Evolutionary conservation across 1,139 yeast genomes (phyloP).

Genomic region (Scheffersomyces quercinus): DNA sequence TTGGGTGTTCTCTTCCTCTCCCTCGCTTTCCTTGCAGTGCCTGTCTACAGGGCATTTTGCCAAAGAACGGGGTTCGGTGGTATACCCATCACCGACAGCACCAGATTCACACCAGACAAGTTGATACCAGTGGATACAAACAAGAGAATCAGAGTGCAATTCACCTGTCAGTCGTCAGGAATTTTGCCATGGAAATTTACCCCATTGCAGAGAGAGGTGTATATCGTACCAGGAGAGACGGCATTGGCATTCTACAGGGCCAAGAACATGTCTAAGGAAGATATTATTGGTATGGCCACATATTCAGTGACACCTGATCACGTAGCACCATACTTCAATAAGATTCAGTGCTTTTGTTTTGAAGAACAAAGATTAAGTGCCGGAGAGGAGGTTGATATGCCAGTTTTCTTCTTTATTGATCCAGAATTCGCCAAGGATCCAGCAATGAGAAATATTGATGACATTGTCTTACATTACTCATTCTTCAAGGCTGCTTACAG

Average conservation of each 20-base stretch:
- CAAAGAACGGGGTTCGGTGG: constrained; percentile 97
- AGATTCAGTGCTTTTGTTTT: constrained; percentile 96
- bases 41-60: constrained; percentile 88
- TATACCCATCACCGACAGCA: constrained; percentile 81
- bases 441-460: constrained; percentile 85
- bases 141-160: constrained; percentile 75
- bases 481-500: constrained; percentile 72
- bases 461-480: constrained; percentile 87
- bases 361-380: constrained; percentile 93
- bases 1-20: constrained; percentile 74
- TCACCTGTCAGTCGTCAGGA: constrained; percentile 90
- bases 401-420: constrained; percentile 95
- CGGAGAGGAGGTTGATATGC: constrained; percentile 99
- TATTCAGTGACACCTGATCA: constrained; percentile 95
- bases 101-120: constrained; percentile 82
- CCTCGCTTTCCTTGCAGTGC: constrained; percentile 87
- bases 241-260: constrained; percentile 96
- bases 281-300: constrained; percentile 97
- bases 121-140: constrained; percentile 86
- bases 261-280: constrained; percentile 79
- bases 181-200: constrained; percentile 93
- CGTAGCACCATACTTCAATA: constrained; percentile 93
- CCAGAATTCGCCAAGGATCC: constrained; percentile 98
- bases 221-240: constrained; percentile 95
- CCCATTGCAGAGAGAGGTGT: constrained; percentile 93